phyloP scores from a whole-genome alignment of 371 early-diverging fungal genomes.

The Cokeromyces recurvatus region DNA sequence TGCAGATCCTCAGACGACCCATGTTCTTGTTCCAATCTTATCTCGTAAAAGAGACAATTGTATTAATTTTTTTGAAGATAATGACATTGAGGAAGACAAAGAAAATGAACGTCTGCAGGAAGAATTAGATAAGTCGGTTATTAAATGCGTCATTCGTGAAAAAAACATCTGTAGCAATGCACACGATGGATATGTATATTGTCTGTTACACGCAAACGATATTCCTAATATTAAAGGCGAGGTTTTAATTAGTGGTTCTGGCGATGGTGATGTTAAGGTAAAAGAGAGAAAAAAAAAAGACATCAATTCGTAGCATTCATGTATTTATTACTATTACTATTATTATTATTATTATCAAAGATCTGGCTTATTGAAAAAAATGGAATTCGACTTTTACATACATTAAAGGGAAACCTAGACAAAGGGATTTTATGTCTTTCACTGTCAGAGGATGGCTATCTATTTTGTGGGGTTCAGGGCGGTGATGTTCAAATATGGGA shows the following conservation, averaged over 20 bases:
- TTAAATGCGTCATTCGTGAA: constrained; percentile 54
- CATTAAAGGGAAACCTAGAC: constrained; percentile 54
- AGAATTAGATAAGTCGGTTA: constrained; percentile 35
- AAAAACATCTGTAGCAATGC: constrained; percentile 52
- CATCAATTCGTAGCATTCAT: neutral
- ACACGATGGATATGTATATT: constrained; percentile 76
- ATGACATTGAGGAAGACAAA: constrained; percentile 2
- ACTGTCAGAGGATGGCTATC: constrained; percentile 60
- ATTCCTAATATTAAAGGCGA: constrained; percentile 63
- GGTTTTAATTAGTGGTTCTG: constrained; percentile 77
- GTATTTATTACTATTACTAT: too few species aligned
- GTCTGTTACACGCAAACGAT: constrained; percentile 49
- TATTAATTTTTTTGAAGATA: constrained; percentile 30
- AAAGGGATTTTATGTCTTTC: constrained; percentile 61
- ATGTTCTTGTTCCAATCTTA: too few species aligned
- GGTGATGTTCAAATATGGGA: constrained; percentile 78
- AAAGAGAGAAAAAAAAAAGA: neutral
- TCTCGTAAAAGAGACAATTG: constrained; percentile 6
- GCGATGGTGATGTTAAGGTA: constrained; percentile 82
- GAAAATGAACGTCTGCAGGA: constrained; percentile 15
- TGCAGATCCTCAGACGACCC: constrained; percentile 45
- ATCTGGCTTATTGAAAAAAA: constrained; percentile 50
- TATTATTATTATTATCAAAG: constrained; percentile 12
- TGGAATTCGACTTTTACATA: constrained; percentile 36
- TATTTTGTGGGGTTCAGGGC: constrained; percentile 77